Evolutionary conservation across 176 grass and related monocot genomes (phyloP).

Genomic region (Cocos nucifera): DNA sequence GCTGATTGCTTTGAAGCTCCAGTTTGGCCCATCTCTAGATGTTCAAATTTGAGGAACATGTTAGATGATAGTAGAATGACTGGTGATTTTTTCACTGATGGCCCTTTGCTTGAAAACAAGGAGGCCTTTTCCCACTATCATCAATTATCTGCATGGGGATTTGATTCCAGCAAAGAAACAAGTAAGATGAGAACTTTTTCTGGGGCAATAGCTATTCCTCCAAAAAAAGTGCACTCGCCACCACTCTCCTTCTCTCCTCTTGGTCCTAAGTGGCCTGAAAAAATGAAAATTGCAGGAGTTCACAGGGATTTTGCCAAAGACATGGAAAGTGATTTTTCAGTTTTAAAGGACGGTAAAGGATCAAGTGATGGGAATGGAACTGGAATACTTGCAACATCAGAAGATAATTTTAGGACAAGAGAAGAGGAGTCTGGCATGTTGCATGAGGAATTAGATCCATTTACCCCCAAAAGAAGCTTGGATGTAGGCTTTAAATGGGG

Average conservation of each 20-base stretch:
- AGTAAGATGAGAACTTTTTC: conserved; percentile 26
- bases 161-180: not conserved
- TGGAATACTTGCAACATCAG: conserved; percentile 11
- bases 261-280: conserved; percentile 68
- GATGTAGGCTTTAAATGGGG: conserved; percentile 16
- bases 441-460: conserved; percentile 39
- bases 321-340: conserved; percentile 38
- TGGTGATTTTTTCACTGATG: conserved; percentile 53
- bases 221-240: conserved; percentile 56
- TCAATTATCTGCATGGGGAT: conserved; percentile 11
- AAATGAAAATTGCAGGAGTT: conserved; percentile 33
- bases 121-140: conserved; percentile 22
- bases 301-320: conserved; percentile 29
- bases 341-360: conserved; percentile 24
- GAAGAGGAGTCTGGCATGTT: conserved; percentile 35
- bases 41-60: conserved; percentile 15
- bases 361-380: conserved; percentile 23
- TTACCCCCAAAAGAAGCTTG: conserved; percentile 30
- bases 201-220: conserved; percentile 15
- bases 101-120: conserved; percentile 57
- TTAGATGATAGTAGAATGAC: conserved; percentile 16
- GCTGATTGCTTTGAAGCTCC: conserved; percentile 27
- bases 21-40: conserved; percentile 18
- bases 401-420: conserved; percentile 13
- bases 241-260: conserved; percentile 68